These are phyloP conservation scores for Peronospora farinosa DNA, from an alignment of 352 stramenopile genomes.

Conservation along the genomic window DNA sequence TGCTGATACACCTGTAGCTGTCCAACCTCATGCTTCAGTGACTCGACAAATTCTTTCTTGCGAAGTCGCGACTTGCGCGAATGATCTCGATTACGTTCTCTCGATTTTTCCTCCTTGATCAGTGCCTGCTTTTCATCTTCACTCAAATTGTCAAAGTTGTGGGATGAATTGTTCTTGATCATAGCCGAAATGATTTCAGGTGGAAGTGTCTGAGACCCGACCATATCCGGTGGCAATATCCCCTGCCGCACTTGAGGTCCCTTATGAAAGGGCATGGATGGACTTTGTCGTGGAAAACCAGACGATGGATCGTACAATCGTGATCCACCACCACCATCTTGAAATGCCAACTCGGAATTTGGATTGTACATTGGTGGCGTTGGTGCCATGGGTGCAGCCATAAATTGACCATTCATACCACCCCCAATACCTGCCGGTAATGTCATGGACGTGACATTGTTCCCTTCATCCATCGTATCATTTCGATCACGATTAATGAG, in stretches of 20 bases:
- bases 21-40: slow-evolving; percentile 84
- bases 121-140: slow-evolving; percentile 75
- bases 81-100: slow-evolving; percentile 92
- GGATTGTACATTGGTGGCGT: slow-evolving; percentile 42
- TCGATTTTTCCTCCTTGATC: slow-evolving; percentile 78
- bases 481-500: slow-evolving; percentile 56
- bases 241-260: slow-evolving; percentile 20
- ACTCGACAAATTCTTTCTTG: slow-evolving; percentile 94
- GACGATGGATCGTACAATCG: slow-evolving; percentile 66
- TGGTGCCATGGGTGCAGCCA: slow-evolving; percentile 27
- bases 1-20: slow-evolving; percentile 83
- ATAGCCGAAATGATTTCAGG: slow-evolving; percentile 76
- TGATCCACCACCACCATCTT: slow-evolving; percentile 35
- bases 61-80: slow-evolving; percentile 90
- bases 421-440: slow-evolving; percentile 58
- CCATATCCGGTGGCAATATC: slow-evolving; percentile 29
- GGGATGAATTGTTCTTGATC: slow-evolving; percentile 68
- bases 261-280: slow-evolving; percentile 48
- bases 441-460: slow-evolving; percentile 59
- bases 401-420: slow-evolving; percentile 49
- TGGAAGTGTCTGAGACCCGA: slow-evolving; percentile 73
- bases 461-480: slow-evolving; percentile 36
- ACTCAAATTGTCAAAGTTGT: slow-evolving; percentile 70
- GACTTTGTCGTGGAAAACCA: slow-evolving; percentile 31
- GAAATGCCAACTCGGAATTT: slow-evolving; percentile 53